Evolutionary conservation across 176 grass and related monocot species (phyloP), one percentile per base, ranked within the genome.

Genomic region (Coix lacrymajobi): DNA sequence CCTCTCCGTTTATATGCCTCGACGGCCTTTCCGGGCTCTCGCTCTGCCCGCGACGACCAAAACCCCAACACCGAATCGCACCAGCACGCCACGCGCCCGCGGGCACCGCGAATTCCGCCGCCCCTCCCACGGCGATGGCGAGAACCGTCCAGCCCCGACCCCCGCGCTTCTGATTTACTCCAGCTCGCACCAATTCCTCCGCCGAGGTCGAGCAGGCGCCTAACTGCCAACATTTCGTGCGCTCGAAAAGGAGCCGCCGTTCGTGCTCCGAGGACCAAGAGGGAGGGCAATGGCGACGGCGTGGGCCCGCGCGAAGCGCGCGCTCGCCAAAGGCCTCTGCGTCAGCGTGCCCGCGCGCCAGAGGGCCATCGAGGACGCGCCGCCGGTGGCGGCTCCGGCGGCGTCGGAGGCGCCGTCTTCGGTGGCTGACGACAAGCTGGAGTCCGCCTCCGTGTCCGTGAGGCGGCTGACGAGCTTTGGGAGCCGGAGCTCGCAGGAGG

Each of bases 271-370:
- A 78, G 58, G 57, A 40, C 38, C 33, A 24, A 25, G 46, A 66
- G 17, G 13, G 15, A 8, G 30, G 5, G 17, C 56, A 90, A 96
- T 96, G 93, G 85, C 86, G 80, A 66, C 57, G 71, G 83, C 85
- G 20, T 96, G 93, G 93, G 87, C 39, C 16, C 85, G 93, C 69
- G 90, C 85, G 46, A 96, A 91, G 80, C 80, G 80, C 38, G 83
- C 79, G 31, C 79, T 96, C 12, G 85, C 81, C 38, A 71, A 81
- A 44, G 79, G 65, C 25, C 79, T 96, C 24, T 96, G 93, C 61
- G 19, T 89, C 64, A 40, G 78, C 81, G 14, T 96, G 4, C 90
- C 93, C 30, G 29, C 37, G 56, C 29, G 73, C 17, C 71, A 76
- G n/a, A 64, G 28, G 41, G 61, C 78, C 36, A 34, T 66, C n/a